These are phyloP conservation scores for Penicillium sp. DNA, from an alignment of 2,329 filamentous ascomycete genomes.

Conservation along the genomic window DNA sequence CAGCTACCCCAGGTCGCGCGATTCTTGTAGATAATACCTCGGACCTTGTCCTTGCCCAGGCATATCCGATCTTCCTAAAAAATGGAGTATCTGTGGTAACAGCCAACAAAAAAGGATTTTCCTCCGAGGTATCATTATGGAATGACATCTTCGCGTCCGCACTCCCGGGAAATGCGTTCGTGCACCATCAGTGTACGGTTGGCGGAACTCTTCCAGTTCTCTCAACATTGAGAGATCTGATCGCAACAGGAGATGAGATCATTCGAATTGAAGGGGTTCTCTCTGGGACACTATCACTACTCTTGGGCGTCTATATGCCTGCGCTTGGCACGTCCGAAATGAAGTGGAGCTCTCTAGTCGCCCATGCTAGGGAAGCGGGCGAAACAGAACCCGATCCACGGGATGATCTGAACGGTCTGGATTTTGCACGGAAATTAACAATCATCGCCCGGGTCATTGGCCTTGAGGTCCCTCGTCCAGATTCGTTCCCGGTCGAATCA, in stretches of 20 bases:
- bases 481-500: slow-evolving; percentile 88
- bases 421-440: slow-evolving; percentile 93
- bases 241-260: slow-evolving; percentile 88
- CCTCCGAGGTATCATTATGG: slow-evolving; percentile 76
- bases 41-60: slow-evolving; percentile 75
- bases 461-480: slow-evolving; percentile 75
- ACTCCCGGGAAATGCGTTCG: slow-evolving; percentile 61
- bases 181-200: slow-evolving; percentile 94
- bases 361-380: slow-evolving; percentile 85
- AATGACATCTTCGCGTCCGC: slow-evolving; percentile 78
- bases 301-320: slow-evolving; percentile 96
- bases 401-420: slow-evolving; percentile 82
- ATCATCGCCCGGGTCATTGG: slow-evolving; percentile 87
- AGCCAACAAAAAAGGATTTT: slow-evolving; percentile 98
- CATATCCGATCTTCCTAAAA: slow-evolving; percentile 76
- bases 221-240: slow-evolving; percentile 88
- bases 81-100: slow-evolving; percentile 88
- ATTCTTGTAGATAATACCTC: slow-evolving; percentile 95
- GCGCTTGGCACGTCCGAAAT: slow-evolving; percentile 60
- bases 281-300: slow-evolving; percentile 94
- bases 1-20: slow-evolving; percentile 70
- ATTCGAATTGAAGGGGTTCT: slow-evolving; percentile 95
- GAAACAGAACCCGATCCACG: slow-evolving; percentile 88
- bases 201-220: slow-evolving; percentile 92
- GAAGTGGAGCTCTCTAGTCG: slow-evolving; percentile 87